Evolutionary conservation across 169 alveolate genomes (phyloP), one percentile per base, ranked within the genome.

Genomic region (Theileria orientalis): DNA sequence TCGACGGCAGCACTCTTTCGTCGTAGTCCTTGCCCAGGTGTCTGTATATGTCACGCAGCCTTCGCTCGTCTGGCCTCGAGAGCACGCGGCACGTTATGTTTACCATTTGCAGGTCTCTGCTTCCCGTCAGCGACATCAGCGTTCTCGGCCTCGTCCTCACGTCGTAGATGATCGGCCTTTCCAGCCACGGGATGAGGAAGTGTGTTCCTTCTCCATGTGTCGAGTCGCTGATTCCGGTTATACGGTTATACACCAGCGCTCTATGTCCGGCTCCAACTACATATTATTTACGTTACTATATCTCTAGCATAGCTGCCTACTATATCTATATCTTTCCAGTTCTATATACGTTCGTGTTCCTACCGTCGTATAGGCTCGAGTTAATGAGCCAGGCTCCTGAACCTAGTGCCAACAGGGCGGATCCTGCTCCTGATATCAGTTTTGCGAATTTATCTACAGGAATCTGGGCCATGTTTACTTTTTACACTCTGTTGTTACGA

Each of bases 171-270:
- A 97, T 94, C 1, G 99, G 98, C 29, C 97, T 86, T 80, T 97
- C 98, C 79, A 97, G 86, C 93, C 95, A 95, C 9, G 99, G 99
- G 57, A 95, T 59, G 89, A 92, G 72, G 73, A 97, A 91, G 73
- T 97, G 99, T 64, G 99, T 96, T 32, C 99, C 99, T 88, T 97
- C 99, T 30, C 91, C 94, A 82, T 95, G 95, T 60, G 92, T 69
- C 52, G 57, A 44, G 54, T 80, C 88, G 57, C 92, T 83, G 11
- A 90, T 46, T 1, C 94, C 96, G 75, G 80, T 83, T 46, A 94
- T 42, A 63, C 97, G 86, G 77, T 94, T 93, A 85, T 91, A 96
- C 37, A 92, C 91, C 49, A 96, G 88, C 9, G 98, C 99, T 57
- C 98, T 83, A 61, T 96, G 96, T 14, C 99, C 99, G 21, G 98